phyloP scores from a whole-genome alignment of 1,139 yeast species.

The Kodamaea ohmeri region DNA sequence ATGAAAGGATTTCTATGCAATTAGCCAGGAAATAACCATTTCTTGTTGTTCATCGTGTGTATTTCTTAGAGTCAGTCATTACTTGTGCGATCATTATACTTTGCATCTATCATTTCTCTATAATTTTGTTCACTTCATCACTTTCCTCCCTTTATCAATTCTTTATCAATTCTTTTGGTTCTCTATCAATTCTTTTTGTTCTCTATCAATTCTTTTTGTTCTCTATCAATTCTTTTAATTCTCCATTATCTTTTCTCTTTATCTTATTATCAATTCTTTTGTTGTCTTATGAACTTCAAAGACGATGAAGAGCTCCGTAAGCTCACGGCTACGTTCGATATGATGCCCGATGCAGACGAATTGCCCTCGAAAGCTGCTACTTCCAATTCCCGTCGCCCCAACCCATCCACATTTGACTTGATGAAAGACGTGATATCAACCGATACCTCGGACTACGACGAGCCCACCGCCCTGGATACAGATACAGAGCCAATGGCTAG shows the following conservation, averaged over 20 bases:
- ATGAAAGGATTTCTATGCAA: no score
- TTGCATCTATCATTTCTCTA: background rate
- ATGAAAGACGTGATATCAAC: constrained; percentile 14
- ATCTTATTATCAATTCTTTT: background rate
- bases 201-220: background rate
- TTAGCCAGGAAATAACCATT: no score
- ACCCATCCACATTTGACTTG: no score
- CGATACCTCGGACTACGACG: constrained; percentile 14
- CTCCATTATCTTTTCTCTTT: background rate
- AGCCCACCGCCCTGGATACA: constrained; percentile 7
- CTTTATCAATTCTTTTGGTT: background rate
- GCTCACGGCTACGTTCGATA: constrained; percentile 11
- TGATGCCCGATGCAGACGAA: no score
- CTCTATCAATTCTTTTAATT: background rate
- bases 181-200: background rate
- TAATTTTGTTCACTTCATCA: background rate
- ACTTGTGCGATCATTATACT: background rate
- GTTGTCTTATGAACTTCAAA: constrained; percentile 11
- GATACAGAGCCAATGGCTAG: constrained; percentile 7
- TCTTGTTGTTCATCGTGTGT: no score
- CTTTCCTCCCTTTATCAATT: background rate
- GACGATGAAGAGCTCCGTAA: constrained; percentile 9
- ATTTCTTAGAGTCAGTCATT: background rate
- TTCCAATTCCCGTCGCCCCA: no score
- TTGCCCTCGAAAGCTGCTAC: no score